These are phyloP conservation scores for Fraxinus nigra DNA, from an alignment of 305 asterid species.

Conservation along the genomic window DNA sequence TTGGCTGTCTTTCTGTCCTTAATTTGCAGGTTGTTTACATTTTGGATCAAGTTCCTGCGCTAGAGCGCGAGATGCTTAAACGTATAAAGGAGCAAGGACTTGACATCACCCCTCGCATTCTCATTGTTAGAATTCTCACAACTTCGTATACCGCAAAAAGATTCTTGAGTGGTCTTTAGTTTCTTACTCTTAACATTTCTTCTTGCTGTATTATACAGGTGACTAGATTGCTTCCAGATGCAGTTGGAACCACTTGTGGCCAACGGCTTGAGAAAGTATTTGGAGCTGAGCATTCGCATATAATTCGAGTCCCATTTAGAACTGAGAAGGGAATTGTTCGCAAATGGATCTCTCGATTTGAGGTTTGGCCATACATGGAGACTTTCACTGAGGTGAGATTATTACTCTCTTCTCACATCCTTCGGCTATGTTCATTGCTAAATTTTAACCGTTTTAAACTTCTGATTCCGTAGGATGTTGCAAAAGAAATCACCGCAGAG, in stretches of 20 bases:
- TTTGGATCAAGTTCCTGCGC: constrained; percentile 87
- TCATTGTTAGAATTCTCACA: constrained; percentile 44
- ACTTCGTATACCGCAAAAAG: neutral
- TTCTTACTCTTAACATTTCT: neutral
- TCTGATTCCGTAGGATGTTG: constrained; percentile 47
- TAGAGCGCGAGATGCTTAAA: constrained; percentile 74
- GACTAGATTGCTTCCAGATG: constrained; percentile 80
- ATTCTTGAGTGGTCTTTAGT: neutral
- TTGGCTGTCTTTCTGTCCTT: neutral
- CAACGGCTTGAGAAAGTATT: constrained; percentile 68
- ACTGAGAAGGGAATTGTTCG: constrained; percentile 70
- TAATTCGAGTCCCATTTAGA: constrained; percentile 72
- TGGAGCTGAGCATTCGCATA: constrained; percentile 69
- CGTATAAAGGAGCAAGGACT: constrained; percentile 87
- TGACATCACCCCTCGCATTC: constrained; percentile 67
- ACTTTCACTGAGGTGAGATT: constrained; percentile 66
- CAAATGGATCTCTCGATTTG: constrained; percentile 82
- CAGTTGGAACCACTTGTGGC: constrained; percentile 77
- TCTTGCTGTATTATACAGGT: constrained; percentile 36
- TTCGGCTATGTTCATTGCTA: neutral
- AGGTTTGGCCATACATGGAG: constrained; percentile 90
- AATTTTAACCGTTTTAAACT: neutral
- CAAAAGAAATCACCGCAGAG: constrained; percentile 60
- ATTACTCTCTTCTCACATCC: neutral
- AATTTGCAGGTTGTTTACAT: constrained; percentile 68